A percentile compares a stretch with the other conserved stretches of the same genome.
These are phyloP conservation scores for Penicillium sp. DNA, from an alignment of 2,329 filamentous ascomycete genomes.

Conservation along the genomic window DNA sequence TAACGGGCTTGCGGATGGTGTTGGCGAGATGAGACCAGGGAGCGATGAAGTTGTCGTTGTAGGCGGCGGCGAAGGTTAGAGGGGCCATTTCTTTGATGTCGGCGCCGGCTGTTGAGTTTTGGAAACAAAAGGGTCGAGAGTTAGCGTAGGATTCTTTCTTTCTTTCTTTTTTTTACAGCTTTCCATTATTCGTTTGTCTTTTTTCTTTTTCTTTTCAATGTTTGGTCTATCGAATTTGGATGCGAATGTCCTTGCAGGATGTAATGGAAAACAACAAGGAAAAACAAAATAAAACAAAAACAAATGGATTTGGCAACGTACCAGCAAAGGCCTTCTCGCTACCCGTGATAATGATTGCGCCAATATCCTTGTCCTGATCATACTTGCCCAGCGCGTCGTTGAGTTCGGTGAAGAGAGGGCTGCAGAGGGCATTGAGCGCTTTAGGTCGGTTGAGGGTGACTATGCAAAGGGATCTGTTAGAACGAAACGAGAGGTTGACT, in stretches of 20 bases:
- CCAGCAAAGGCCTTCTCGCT: constrained; percentile 80
- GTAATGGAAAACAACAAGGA: too few relatives aligned
- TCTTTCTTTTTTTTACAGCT: too few relatives aligned
- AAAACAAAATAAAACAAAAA: background rate
- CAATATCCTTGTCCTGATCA: constrained; percentile 63
- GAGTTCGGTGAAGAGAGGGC: constrained; percentile 83
- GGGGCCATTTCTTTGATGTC: constrained; percentile 99
- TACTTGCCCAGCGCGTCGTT: constrained; percentile 69
- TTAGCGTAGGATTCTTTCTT: too few relatives aligned
- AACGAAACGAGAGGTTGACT: too few relatives aligned
- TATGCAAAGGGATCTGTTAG: constrained; percentile 32
- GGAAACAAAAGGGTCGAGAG: too few relatives aligned
- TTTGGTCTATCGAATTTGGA: too few relatives aligned
- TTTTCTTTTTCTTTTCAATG: too few relatives aligned
- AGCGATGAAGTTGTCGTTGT: constrained; percentile 88
- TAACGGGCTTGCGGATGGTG: constrained; percentile 84
- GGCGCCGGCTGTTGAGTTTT: constrained; percentile 59
- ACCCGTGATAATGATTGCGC: constrained; percentile 79
- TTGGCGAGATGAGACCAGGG: constrained; percentile 83
- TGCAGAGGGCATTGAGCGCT: constrained; percentile 88
- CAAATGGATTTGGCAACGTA: constrained; percentile 18
- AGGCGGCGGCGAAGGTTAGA: constrained; percentile 80
- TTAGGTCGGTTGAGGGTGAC: constrained; percentile 92
- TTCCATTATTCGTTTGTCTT: background rate
- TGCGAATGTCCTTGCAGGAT: too few relatives aligned